Base-by-base conservation (phyloP, 768 basidiomycete genomes). In the Tylopilus plumbeoviolaceoides region DNA sequence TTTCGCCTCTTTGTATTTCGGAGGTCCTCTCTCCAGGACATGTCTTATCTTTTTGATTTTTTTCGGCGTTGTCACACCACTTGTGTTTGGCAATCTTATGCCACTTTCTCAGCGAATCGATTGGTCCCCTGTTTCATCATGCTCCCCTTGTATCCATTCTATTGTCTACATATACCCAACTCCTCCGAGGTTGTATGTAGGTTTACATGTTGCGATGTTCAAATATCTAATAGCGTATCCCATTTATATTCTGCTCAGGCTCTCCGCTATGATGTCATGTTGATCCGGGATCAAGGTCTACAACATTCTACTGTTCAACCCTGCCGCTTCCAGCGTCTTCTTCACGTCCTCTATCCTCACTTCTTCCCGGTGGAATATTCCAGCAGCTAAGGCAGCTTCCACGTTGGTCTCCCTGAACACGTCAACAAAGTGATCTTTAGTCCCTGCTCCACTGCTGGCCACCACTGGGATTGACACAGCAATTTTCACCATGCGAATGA, bases 381-480 rank as follows among this genome's bases (percentile, higher is more conserved):
- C 97, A 11, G 97, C 97, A 10, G 97, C 97, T 51, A 99, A 71
- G 2, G 89, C 97, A 42, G 97, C 92, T 70, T 95, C 94, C 2
- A 85, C 93, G 4, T 73, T 78, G 4, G 93, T 94, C 60, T 79
- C 70, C 51, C 74, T 64, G 69, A 99, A 99, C 17, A 94, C 88
- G 45, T 91, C 80, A n/a, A 84, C 78, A 66, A 99, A 98, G 71
- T 99, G 91, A 43, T 80, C 80, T 30, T 75, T 72, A 44, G 73
- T 75, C 15, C 97, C 97, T 36, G 97, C 97, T 4, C 97, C 97
- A 57, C 91, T 95, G 68, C 89, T 92, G 20, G 95, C 94, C 20
- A 99, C 87, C 42, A 98, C 90, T 1, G 97, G 97, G 51, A 99
- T 94, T 42, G 77, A 78, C 45, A 98, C 94, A 35, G 75, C 79